phyloP scores from a whole-genome alignment of 495 filamentous ascomycete species.

The Sporormia fimetaria region DNA sequence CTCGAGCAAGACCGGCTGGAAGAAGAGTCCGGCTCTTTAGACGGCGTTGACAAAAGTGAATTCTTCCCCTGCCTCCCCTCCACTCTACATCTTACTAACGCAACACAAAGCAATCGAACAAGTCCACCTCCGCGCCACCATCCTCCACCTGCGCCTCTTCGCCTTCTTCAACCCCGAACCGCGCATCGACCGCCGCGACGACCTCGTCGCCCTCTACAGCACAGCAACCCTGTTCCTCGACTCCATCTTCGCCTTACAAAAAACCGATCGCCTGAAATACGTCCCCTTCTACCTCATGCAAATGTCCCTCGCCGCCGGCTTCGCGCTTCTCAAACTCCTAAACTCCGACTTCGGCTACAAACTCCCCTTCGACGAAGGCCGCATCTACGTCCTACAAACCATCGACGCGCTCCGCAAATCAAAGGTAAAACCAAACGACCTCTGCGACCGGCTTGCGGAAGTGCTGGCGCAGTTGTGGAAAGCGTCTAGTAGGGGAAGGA shows the following conservation, averaged over 20 bases:
- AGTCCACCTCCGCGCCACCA: constrained; percentile 66
- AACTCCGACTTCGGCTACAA: constrained; percentile 68
- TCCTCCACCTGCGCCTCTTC: constrained; percentile 71
- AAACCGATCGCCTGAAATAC: constrained; percentile 45
- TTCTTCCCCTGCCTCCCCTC: background rate
- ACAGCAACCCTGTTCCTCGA: constrained; percentile 68
- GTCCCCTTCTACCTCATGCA: constrained; percentile 81
- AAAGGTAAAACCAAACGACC: constrained; percentile 71
- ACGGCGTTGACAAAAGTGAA: constrained; percentile 18
- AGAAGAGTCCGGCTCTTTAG: constrained; percentile 16
- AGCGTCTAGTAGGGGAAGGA: constrained; percentile 46
- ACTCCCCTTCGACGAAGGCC: constrained; percentile 65
- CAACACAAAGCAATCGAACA: constrained; percentile 20
- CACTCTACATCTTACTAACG: constrained; percentile 12
- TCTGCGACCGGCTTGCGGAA: constrained; percentile 75
- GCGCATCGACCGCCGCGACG: constrained; percentile 56
- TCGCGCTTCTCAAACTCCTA: constrained; percentile 72
- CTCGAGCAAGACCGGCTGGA: constrained; percentile 19
- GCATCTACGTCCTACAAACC: constrained; percentile 60
- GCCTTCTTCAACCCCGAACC: constrained; percentile 79
- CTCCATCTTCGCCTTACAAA: constrained; percentile 51
- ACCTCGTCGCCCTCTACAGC: constrained; percentile 65
- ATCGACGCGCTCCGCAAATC: constrained; percentile 67
- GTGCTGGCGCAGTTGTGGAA: constrained; percentile 90
- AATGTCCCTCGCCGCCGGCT: constrained; percentile 82